Base-by-base conservation (phyloP, 2,329 filamentous ascomycete genomes). In the Nigrospora osmanthi region DNA sequence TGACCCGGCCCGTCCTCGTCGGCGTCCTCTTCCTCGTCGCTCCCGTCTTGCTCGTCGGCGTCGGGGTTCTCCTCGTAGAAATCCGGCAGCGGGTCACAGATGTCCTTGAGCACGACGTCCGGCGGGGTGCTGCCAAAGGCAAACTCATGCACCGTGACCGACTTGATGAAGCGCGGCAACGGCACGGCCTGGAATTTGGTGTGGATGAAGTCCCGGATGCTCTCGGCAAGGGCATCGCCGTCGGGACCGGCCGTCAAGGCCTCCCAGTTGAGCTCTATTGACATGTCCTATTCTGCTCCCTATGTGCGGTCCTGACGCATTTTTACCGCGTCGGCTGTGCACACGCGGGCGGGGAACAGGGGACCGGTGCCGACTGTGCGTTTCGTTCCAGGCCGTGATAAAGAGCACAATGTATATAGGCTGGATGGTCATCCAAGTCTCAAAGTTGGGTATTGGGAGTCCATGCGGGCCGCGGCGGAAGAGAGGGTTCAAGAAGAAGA, bases 201-300 rank as follows among this genome's bases (percentile, higher is more conserved):
- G 68, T 98, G 89, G 57, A 98, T 87, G 68, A 98, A 98, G 58
- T 83, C 82, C 53, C 91, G 87, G 66, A 98, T 95, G 51, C 78
- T 79, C 61, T 89, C 85, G 40, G 91, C 89, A 49, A 96, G 81
- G 44, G 81, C 86, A 52, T 83, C 77, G 45, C 93, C 91, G 66
- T 97, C 91, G 40, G 89, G 81, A 28, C 93, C 93, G 50, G 82
- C 83, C 17, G 91, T 97, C 60, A 97, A 80, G 50, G 85, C 86
- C 59, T 93, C 85, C 93, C 93, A 98, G 68, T 95, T 89, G 63
- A 98, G 85, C 61, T 97, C 90, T 71, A 98, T 91, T 55, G 93
- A 97, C 93, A 98, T 98, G 6, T 28, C 23, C 23, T 28, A 10
- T 28, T 28, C 23, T 28, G 23, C 23, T 10, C 6, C 9, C 10